A percentile compares a stretch with the other conserved stretches of the same genome.
phyloP scores from a whole-genome alignment of 768 basidiomycete species.

The Leucocoprinus sp. region DNA sequence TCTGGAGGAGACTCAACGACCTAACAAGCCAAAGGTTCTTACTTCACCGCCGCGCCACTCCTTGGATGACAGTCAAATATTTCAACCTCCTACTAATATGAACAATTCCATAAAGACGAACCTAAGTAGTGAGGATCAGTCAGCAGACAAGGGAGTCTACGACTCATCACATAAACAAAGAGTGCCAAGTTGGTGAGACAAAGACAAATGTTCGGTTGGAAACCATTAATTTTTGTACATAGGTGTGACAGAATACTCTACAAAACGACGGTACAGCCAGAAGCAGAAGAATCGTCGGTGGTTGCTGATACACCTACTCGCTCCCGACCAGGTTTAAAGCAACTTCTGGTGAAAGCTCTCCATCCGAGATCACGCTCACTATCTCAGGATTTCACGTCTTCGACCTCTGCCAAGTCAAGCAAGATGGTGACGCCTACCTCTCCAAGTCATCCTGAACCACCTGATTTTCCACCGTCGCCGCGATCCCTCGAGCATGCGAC shows the following conservation, averaged over 20 bases:
- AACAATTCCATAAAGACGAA: slow-evolving; percentile 28
- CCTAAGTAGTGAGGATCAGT: slow-evolving; percentile 24
- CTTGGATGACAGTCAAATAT: slow-evolving; percentile 14
- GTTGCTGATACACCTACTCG: slow-evolving; percentile 14
- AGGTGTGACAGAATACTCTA: slow-evolving; percentile 85
- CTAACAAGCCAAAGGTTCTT: slow-evolving; percentile 6
- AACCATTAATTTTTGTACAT: background rate
- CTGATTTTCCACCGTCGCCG: background rate
- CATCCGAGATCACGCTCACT: slow-evolving; percentile 15
- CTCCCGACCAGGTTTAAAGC: slow-evolving; percentile 15
- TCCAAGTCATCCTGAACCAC: background rate
- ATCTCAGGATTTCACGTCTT: background rate
- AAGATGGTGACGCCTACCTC: background rate
- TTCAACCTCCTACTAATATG: slow-evolving; percentile 20
- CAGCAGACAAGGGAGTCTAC: slow-evolving; percentile 55
- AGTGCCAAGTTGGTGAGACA: slow-evolving; percentile 68
- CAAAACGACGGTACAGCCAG: slow-evolving; percentile 60
- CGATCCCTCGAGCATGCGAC: background rate
- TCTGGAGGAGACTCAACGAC: slow-evolving; percentile 14
- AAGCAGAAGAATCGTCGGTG: slow-evolving; percentile 26
- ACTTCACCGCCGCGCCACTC: slow-evolving; percentile 3
- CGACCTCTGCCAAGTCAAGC: background rate
- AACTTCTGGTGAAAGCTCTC: slow-evolving; percentile 30
- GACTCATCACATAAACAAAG: slow-evolving; percentile 77
- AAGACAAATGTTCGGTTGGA: slow-evolving; percentile 15